phyloP scores from a whole-genome alignment of 805 yeast species.

The Danielozyma ontarioensis region DNA sequence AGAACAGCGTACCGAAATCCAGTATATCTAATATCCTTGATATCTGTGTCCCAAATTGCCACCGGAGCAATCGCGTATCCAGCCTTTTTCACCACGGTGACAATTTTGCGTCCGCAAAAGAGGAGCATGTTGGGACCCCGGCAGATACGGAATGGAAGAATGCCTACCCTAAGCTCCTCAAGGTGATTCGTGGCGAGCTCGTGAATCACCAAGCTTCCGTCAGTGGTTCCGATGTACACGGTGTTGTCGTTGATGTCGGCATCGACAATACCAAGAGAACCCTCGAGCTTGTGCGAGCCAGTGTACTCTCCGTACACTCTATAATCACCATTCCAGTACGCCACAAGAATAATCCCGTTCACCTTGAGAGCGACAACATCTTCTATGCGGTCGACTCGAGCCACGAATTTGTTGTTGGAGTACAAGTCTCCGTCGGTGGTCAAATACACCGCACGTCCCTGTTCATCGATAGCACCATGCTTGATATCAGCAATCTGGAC shows the following conservation, averaged over 20 bases:
- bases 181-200: not conserved
- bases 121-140: not conserved
- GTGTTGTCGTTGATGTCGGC: not conserved
- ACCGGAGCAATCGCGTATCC: conserved; percentile 1
- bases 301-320: not conserved
- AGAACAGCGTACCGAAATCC: not conserved
- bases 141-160: no score
- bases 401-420: not conserved
- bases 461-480: no score
- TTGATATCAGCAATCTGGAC: no score
- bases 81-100: not conserved
- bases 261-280: not conserved
- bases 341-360: not conserved
- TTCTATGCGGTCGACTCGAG: not conserved
- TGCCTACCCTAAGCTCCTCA: no score
- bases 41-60: not conserved
- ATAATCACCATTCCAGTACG: not conserved
- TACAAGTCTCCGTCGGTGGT: not conserved
- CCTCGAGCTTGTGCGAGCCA: not conserved
- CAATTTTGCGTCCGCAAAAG: not conserved
- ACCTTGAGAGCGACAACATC: not conserved
- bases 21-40: not conserved
- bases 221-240: not conserved
- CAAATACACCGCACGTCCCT: not conserved
- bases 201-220: not conserved